phyloP scores from a whole-genome alignment of 495 filamentous ascomycete species.

The Talaromyces stipitatus region DNA sequence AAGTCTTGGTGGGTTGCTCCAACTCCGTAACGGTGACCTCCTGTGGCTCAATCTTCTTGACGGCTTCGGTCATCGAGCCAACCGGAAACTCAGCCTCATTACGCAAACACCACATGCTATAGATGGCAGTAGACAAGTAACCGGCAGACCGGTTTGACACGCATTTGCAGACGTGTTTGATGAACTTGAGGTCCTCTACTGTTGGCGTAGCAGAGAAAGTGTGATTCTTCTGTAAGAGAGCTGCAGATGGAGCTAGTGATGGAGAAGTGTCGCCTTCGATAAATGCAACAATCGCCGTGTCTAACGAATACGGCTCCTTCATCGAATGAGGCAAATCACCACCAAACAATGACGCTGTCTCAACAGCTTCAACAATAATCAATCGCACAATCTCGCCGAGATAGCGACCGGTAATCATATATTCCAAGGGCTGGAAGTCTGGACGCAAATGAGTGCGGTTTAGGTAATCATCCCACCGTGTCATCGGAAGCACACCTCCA shows the following conservation, averaged over 20 bases:
- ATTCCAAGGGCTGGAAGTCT: conserved; percentile 84
- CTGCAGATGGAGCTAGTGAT: conserved; percentile 34
- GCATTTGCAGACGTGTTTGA: conserved; percentile 42
- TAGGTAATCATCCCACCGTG: conserved; percentile 65
- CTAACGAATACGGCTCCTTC: conserved; percentile 53
- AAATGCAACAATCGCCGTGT: conserved; percentile 60
- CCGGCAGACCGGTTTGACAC: conserved; percentile 55
- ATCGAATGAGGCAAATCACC: conserved; percentile 54
- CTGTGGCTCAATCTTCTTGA: conserved; percentile 23
- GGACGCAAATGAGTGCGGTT: conserved; percentile 64
- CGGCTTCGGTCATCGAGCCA: conserved; percentile 13
- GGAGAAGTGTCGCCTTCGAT: conserved; percentile 43
- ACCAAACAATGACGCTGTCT: conserved; percentile 39
- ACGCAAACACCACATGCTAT: conserved; percentile 55
- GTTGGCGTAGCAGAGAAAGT: conserved; percentile 35
- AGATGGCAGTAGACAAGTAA: conserved; percentile 57
- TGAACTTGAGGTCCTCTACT: conserved; percentile 45
- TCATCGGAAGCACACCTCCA: conserved; percentile 56
- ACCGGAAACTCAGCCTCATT: conserved; percentile 38
- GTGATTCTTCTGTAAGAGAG: conserved; percentile 45
- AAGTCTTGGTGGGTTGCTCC: conserved; percentile 18
- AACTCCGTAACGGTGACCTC: conserved; percentile 36
- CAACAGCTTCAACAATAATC: conserved; percentile 62
- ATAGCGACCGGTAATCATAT: conserved; percentile 82
- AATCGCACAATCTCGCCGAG: conserved; percentile 77